These are phyloP conservation scores for Scenedesmus sp. DNA, from an alignment of 163 green algal genomes.

Conservation along the genomic window DNA sequence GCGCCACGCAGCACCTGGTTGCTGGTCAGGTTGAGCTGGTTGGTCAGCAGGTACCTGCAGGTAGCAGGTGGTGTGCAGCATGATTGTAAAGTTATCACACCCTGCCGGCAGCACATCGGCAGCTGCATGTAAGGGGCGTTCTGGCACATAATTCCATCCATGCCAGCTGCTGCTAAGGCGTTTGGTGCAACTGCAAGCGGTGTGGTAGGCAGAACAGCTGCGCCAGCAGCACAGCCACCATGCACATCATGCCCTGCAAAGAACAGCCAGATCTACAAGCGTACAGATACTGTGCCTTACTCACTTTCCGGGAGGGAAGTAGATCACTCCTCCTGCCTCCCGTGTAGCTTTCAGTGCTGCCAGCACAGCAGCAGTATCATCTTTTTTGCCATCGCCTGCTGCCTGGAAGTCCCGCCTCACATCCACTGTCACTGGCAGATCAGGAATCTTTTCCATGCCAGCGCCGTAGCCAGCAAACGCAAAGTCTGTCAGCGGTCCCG, in stretches of 20 bases:
- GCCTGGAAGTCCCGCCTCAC: conserved; percentile 28
- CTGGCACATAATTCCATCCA: too few species aligned
- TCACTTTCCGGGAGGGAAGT: conserved; percentile 37
- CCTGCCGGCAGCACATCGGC: too few species aligned
- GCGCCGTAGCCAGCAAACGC: conserved; percentile 39
- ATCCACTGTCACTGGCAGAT: conserved; percentile 21
- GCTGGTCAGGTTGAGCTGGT: conserved; percentile 40
- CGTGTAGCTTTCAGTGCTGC: conserved; percentile 18
- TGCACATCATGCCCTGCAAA: background rate
- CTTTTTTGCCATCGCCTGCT: conserved; percentile 31
- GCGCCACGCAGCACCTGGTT: conserved; percentile 36
- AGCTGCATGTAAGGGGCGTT: too few species aligned
- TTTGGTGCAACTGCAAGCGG: background rate
- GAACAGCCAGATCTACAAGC: background rate
- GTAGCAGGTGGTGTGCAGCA: background rate
- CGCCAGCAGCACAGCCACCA: background rate
- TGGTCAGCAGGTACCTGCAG: conserved; percentile 29
- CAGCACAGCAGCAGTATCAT: conserved; percentile 37
- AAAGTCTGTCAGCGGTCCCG: conserved; percentile 8
- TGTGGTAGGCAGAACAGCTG: background rate
- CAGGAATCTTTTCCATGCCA: conserved; percentile 42
- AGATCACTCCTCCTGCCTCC: conserved; percentile 18
- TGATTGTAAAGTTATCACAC: background rate
- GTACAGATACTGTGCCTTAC: background rate
- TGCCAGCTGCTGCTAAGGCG: background rate